Percentiles rank a stretch among this genome's conserved stretches.
These are phyloP conservation scores for Alternaria ethzedia DNA, from an alignment of 2,329 filamentous ascomycete genomes.

Conservation along the genomic window DNA sequence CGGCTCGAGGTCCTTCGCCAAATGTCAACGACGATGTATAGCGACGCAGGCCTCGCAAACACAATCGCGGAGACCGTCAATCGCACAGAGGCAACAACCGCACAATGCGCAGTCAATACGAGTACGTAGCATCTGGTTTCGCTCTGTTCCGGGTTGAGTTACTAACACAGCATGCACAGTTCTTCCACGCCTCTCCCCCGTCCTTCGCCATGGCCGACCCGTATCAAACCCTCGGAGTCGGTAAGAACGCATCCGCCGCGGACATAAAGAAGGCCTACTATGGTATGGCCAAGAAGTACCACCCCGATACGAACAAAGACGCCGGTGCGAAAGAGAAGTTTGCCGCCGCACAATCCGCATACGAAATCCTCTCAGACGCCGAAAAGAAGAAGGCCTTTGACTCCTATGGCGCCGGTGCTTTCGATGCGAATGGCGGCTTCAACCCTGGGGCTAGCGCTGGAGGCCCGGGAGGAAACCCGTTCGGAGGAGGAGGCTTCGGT, in stretches of 20 bases:
- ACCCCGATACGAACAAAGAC: slow-evolving; percentile 98
- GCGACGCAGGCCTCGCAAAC: slow-evolving; percentile 32
- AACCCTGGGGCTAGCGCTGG: slow-evolving; percentile 72
- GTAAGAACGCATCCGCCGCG: slow-evolving; percentile 76
- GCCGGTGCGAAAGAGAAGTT: slow-evolving; percentile 93
- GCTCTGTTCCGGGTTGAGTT: not conserved
- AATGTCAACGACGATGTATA: slow-evolving; percentile 41
- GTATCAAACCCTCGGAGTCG: slow-evolving; percentile 84
- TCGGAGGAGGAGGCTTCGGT: slow-evolving; percentile 57
- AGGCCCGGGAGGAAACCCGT: slow-evolving; percentile 69
- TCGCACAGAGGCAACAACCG: slow-evolving; percentile 24
- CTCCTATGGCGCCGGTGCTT: slow-evolving; percentile 83
- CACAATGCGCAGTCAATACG: slow-evolving; percentile 37
- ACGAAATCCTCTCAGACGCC: slow-evolving; percentile 90
- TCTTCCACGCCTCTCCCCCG: slow-evolving; percentile 58
- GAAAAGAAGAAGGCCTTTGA: slow-evolving; percentile 94
- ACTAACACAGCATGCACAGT: slow-evolving; percentile 30
- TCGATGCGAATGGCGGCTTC: slow-evolving; percentile 73
- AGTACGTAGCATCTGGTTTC: slow-evolving; percentile 24
- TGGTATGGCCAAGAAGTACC: slow-evolving; percentile 94
- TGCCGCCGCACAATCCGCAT: slow-evolving; percentile 88
- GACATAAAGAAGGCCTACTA: slow-evolving; percentile 99
- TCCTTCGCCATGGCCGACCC: slow-evolving; percentile 74
- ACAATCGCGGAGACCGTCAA: slow-evolving; percentile 34
- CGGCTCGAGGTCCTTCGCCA: slow-evolving; percentile 29